These are phyloP conservation scores for Durio zibethinus DNA, from an alignment of 345 rosid genomes.

Conservation along the genomic window DNA sequence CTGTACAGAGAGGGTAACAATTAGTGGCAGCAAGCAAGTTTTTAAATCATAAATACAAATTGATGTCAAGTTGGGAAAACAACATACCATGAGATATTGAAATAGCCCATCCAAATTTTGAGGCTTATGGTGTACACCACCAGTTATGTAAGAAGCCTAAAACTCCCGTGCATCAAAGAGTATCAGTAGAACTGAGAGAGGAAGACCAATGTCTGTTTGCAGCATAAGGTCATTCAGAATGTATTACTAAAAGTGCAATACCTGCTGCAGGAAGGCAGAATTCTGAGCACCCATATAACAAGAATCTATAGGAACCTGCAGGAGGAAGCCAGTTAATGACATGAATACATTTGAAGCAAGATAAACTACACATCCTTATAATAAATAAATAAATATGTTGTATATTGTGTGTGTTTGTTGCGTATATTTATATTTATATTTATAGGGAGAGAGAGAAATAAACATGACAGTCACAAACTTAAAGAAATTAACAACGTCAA, in stretches of 20 bases:
- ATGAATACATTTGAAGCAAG: neutral
- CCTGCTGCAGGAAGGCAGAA: constrained; percentile 97
- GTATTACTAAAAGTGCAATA: constrained; percentile 17
- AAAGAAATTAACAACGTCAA: neutral
- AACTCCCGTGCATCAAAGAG: constrained; percentile 16
- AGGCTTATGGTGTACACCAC: constrained; percentile 87
- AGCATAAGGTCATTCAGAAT: neutral
- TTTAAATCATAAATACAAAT: neutral
- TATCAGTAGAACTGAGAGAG: constrained; percentile 17
- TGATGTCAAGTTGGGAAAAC: neutral
- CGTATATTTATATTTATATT: neutral
- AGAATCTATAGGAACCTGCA: constrained; percentile 90
- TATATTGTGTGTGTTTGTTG: neutral
- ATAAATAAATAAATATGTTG: neutral
- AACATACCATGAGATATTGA: constrained; percentile 71
- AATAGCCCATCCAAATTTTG: constrained; percentile 85
- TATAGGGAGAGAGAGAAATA: neutral
- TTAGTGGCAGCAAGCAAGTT: neutral
- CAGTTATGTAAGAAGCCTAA: constrained; percentile 92
- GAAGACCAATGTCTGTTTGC: constrained; percentile 1
- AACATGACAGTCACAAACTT: neutral
- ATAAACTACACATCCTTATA: neutral
- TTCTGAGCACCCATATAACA: constrained; percentile 78
- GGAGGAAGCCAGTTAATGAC: constrained; percentile 10
- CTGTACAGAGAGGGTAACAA: neutral